phyloP scores from a whole-genome alignment of 495 filamentous ascomycete species.

The Talaromyces stipitatus region DNA sequence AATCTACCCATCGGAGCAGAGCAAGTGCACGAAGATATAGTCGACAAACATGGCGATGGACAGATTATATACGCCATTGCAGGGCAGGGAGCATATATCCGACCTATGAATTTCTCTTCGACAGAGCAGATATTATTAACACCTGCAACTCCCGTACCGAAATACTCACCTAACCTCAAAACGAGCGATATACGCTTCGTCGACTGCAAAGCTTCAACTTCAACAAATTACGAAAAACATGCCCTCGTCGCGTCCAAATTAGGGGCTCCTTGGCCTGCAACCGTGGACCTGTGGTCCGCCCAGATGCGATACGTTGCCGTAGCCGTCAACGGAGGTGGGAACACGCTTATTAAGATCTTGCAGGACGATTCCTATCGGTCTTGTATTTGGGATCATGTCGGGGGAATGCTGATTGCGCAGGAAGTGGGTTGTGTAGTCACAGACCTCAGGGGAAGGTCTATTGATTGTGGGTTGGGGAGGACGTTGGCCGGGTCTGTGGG shows the following conservation, averaged over 20 bases:
- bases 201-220: constrained; percentile 32
- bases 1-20: constrained; percentile 31
- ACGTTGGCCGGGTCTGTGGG: constrained; percentile 31
- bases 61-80: constrained; percentile 49
- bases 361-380: constrained; percentile 39
- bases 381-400: constrained; percentile 69
- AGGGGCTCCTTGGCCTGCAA: constrained; percentile 37
- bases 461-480: constrained; percentile 34
- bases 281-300: constrained; percentile 52
- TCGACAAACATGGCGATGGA: constrained; percentile 44
- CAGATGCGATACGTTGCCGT: constrained; percentile 58
- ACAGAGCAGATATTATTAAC: constrained; percentile 12
- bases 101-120: constrained; percentile 35
- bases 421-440: constrained; percentile 58
- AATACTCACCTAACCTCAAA: constrained; percentile 19
- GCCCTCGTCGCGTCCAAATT: constrained; percentile 41
- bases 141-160: constrained; percentile 42
- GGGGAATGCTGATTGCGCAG: constrained; percentile 58
- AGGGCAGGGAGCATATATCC: constrained; percentile 48
- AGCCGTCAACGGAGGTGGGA: constrained; percentile 46
- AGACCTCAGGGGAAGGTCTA: constrained; percentile 45
- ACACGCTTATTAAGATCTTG: constrained; percentile 57
- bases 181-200: constrained; percentile 38
- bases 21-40: constrained; percentile 35
- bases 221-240: constrained; percentile 35